Conservation (phyloP, 345 rosid genomes). For the Jatropha curcas region DNA sequence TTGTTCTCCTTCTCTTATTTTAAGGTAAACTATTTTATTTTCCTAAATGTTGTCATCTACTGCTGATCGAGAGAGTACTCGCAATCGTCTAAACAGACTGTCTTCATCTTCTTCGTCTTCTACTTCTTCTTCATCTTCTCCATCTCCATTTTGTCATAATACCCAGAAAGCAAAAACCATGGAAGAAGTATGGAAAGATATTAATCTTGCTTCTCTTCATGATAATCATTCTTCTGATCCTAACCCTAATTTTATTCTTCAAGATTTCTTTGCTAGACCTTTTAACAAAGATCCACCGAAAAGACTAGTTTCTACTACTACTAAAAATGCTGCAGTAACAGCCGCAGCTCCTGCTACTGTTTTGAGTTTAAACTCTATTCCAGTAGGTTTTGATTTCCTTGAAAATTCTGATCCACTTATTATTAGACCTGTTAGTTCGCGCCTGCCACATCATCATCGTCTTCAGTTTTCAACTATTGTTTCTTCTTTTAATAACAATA, state of each 20-base stretch:
- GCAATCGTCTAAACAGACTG: neutral
- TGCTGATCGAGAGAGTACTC: neutral
- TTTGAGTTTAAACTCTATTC: conserved; percentile 14
- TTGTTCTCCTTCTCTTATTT: neutral
- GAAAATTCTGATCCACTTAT: conserved; percentile 36
- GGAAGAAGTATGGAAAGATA: conserved; percentile 89
- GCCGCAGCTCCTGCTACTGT: conserved; percentile 35
- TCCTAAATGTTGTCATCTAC: conserved; percentile 28
- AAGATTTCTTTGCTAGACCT: conserved; percentile 66
- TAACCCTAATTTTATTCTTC: conserved; percentile 49
- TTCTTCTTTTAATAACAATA: too few species aligned
- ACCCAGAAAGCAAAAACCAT: conserved; percentile 37
- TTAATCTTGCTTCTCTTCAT: conserved; percentile 52
- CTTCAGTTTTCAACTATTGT: too few species aligned
- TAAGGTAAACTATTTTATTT: too few species aligned
- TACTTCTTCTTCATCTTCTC: conserved; percentile 7
- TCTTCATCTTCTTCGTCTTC: conserved; percentile 2
- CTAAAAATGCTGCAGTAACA: neutral
- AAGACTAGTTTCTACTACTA: conserved; percentile 17
- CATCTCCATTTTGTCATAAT: conserved; percentile 8
- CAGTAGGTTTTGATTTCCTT: conserved; percentile 49
- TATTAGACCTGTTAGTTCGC: conserved; percentile 22
- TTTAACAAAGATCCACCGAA: conserved; percentile 33
- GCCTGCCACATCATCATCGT: conserved; percentile 20
- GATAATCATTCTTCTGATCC: conserved; percentile 28